Conservation (phyloP, 2,329 filamentous ascomycete genomes). For the Pleomassaria siparia region DNA sequence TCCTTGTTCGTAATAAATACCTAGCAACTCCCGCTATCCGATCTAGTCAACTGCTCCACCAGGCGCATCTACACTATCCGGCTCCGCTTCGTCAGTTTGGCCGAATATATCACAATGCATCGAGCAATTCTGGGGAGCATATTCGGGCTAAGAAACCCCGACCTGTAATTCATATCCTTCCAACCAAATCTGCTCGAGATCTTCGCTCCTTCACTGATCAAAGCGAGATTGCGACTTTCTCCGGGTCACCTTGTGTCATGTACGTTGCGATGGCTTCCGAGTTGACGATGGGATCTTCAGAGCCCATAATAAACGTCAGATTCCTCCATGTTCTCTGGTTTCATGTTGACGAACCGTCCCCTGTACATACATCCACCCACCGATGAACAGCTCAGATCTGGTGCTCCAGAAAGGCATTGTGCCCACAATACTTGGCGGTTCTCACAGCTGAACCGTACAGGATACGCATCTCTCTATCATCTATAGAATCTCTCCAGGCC, state of each 20-base stretch:
- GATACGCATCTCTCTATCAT: neutral
- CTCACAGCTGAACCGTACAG: neutral
- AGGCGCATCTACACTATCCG: neutral
- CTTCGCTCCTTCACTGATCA: slow-evolving; percentile 37
- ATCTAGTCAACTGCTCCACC: neutral
- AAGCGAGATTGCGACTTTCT: slow-evolving; percentile 18
- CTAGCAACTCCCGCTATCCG: neutral
- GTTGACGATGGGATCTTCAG: slow-evolving; percentile 63
- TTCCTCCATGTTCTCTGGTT: slow-evolving; percentile 63
- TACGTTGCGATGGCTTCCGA: slow-evolving; percentile 58
- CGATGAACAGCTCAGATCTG: slow-evolving; percentile 57
- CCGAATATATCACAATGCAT: slow-evolving; percentile 9
- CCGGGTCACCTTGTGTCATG: slow-evolving; percentile 37
- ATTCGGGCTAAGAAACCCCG: slow-evolving; percentile 34
- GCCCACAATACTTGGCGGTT: slow-evolving; percentile 50
- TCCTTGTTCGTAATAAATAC: no score
- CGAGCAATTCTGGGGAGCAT: slow-evolving; percentile 5
- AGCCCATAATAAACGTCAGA: slow-evolving; percentile 62
- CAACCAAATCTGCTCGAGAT: slow-evolving; percentile 61
- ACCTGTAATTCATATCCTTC: slow-evolving; percentile 62
- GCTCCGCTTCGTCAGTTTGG: neutral
- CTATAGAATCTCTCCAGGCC: neutral
- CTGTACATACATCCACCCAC: slow-evolving; percentile 65
- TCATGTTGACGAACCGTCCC: slow-evolving; percentile 56
- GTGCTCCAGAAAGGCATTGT: slow-evolving; percentile 54